phyloP scores from a whole-genome alignment of 371 early-diverging fungal genomes.

The Apophysomyces variabilis region DNA sequence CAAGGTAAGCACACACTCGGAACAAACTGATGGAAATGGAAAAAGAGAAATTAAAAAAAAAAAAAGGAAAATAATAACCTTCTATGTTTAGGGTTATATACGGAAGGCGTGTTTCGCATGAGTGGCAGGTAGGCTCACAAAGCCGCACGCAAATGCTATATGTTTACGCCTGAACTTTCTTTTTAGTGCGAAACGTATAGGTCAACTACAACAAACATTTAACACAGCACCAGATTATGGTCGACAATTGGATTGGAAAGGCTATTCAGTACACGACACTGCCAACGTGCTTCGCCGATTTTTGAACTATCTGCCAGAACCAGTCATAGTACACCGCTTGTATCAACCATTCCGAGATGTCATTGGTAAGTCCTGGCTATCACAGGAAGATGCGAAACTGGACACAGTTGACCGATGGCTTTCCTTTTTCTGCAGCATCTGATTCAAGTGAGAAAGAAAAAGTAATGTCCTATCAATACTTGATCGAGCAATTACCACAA shows the following conservation, averaged over 20 bases:
- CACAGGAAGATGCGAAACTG: neutral
- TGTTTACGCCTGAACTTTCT: too few relatives aligned
- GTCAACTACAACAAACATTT: constrained; percentile 62
- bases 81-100: constrained; percentile 30
- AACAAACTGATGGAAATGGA: neutral
- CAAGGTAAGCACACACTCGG: constrained; percentile 30
- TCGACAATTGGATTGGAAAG: constrained; percentile 61
- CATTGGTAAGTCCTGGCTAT: constrained; percentile 36
- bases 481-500: constrained; percentile 60
- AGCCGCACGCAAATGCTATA: too few relatives aligned
- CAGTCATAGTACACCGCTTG: constrained; percentile 59
- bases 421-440: constrained; percentile 1
- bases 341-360: constrained; percentile 67
- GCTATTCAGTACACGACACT: constrained; percentile 67
- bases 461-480: constrained; percentile 51
- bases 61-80: neutral
- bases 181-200: constrained; percentile 60
- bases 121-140: constrained; percentile 34
- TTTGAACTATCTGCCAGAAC: constrained; percentile 66
- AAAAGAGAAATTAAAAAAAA: neutral
- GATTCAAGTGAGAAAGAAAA: constrained; percentile 36
- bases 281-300: constrained; percentile 64
- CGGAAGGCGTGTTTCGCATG: constrained; percentile 45
- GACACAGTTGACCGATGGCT: neutral
- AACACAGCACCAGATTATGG: constrained; percentile 62